Evolutionary conservation across 176 grass and related monocot species (phyloP).

Genomic region (Guadua angustifolia): DNA sequence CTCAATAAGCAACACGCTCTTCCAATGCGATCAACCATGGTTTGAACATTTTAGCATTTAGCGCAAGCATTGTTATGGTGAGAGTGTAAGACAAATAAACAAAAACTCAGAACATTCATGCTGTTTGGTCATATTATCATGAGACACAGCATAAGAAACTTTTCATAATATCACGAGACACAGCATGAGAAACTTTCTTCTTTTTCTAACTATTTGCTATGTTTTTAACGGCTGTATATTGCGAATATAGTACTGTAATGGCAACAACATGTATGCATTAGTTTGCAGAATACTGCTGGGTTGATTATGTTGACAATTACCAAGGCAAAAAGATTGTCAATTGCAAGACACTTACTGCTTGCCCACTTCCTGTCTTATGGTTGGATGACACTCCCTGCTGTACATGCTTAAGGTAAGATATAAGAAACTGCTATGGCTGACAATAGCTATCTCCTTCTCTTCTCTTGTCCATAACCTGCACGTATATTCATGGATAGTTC

Average conservation of each 20-base stretch:
- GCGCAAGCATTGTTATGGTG: not conserved
- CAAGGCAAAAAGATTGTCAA: not conserved
- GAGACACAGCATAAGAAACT: no score
- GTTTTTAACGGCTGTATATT: not conserved
- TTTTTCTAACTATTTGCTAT: not conserved
- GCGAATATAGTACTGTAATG: not conserved
- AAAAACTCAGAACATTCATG: not conserved
- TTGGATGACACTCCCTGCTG: slow-evolving; percentile 70
- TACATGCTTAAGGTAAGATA: slow-evolving; percentile 67
- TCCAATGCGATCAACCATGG: not conserved
- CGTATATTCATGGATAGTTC: slow-evolving; percentile 11
- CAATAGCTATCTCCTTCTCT: slow-evolving; percentile 85
- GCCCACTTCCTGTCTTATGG: slow-evolving; percentile 55
- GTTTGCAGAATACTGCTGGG: not conserved
- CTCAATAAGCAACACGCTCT: not conserved
- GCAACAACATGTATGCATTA: not conserved
- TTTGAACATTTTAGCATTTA: not conserved
- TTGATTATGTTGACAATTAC: not conserved
- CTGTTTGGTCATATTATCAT: not conserved
- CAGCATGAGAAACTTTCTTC: not conserved
- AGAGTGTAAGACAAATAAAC: not conserved
- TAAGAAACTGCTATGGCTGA: slow-evolving; percentile 83
- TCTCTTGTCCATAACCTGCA: slow-evolving; percentile 93
- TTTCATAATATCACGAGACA: not conserved
- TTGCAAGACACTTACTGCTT: slow-evolving; percentile 58